phyloP scores from a whole-genome alignment of 169 alveolate genomes.

The Eimeria sp. region DNA sequence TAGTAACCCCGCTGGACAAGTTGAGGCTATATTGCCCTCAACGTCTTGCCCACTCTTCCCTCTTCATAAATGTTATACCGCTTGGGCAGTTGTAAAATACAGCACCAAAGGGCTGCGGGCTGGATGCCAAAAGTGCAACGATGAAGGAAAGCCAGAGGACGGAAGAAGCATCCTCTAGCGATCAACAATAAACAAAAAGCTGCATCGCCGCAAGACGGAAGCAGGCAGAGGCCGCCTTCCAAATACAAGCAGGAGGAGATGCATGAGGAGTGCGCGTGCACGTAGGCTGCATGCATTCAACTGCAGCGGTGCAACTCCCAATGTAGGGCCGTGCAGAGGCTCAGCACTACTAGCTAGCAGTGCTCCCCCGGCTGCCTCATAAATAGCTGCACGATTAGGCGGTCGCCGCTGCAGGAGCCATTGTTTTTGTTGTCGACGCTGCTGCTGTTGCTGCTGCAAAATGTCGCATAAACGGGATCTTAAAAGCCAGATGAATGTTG shows the following conservation, averaged over 20 bases:
- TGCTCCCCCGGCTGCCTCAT: not conserved
- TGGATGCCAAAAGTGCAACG: constrained; percentile 2
- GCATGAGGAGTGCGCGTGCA: not conserved
- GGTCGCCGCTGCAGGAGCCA: not conserved
- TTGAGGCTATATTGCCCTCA: not conserved
- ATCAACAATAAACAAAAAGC: not conserved
- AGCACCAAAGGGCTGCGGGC: constrained; percentile 14
- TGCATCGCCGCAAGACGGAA: not conserved
- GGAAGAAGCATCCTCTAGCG: not conserved
- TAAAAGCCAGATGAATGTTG: not conserved
- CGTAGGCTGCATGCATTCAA: not conserved
- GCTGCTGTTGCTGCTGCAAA: constrained; percentile 26
- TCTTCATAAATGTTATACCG: not conserved
- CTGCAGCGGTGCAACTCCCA: not conserved
- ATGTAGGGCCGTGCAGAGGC: not conserved
- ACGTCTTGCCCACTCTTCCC: not conserved
- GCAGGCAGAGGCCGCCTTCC: constrained; percentile 6
- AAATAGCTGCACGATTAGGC: not conserved
- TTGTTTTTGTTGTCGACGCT: not conserved
- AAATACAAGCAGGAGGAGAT: not conserved
- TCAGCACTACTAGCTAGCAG: constrained; percentile 6
- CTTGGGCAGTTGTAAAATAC: not conserved
- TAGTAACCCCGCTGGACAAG: not conserved
- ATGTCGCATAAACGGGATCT: not conserved
- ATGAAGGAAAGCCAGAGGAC: not conserved